Evolutionary conservation across 1,139 yeast species (phyloP), one percentile per base, ranked within the genome.

Genomic region (Meyerozyma guilliermondii): DNA sequence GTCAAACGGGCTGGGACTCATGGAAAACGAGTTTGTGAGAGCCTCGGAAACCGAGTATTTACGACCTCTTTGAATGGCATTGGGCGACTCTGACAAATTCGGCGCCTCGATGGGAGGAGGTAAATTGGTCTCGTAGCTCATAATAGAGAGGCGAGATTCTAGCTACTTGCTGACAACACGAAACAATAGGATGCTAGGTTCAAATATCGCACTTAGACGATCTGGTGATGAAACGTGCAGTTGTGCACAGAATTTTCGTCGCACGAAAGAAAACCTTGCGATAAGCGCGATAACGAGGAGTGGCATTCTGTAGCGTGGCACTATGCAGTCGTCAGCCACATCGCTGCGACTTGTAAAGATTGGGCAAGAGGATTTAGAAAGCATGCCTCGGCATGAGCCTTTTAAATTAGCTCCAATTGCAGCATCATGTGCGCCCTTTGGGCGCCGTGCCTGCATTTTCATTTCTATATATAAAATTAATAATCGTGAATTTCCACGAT

Each of bases 1-100:
- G 27, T 71, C 76, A 50, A 69, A 68, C 2, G 65, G 60, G 26
- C 54, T 53, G 16, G 51, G 46, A 30, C 50, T 55, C 45, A 50
- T 48, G 44, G 48, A 46, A 34, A 54, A 55, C 3, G 60, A 52
- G 40, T 50, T 53, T 37, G 49, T 50, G 27, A 62, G 51, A 22
- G 65, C 66, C 24, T 58, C 68, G 1, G 61, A 52, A 16, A 62
- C 50, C 16, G 65, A 61, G 39, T 54, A 52, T 42, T 58, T 58
- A 10, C 66, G 36, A 11, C 24, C n/a, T 3, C 13, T 10, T 9
- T 38, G 26, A 16, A 20, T 26, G 24, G 4, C 16, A 23, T 20
- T 9, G 23, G 36, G 20, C 16, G 8, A 11, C 24, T 20, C 36
- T 4, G 18, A 14, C 33, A 16, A 13, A 13, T 16, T 13, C 10